Conservation (phyloP, 2,329 filamentous ascomycete genomes). For the Ascosphaera apis region DNA sequence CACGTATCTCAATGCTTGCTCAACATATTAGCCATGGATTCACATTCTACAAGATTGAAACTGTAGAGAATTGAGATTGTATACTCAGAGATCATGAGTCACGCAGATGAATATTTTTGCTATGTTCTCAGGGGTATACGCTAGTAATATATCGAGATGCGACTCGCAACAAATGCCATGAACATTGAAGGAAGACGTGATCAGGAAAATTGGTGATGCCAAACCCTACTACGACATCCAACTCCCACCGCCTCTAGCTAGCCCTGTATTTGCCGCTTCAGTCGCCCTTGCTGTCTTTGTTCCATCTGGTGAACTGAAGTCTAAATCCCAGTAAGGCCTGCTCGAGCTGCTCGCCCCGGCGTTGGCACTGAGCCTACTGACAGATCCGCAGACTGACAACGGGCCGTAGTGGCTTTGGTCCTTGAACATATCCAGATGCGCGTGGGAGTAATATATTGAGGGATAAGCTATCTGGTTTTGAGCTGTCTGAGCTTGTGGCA, state of each 20-base stretch:
- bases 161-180: too few relatives aligned
- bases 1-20: too few relatives aligned
- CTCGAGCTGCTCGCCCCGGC: constrained; percentile 43
- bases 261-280: neutral
- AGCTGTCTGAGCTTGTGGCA: constrained; percentile 33
- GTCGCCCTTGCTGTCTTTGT: neutral
- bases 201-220: too few relatives aligned
- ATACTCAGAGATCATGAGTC: too few relatives aligned
- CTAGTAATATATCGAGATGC: too few relatives aligned
- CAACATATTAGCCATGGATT: too few relatives aligned
- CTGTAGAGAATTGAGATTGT: too few relatives aligned
- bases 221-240: constrained; percentile 4
- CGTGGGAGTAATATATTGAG: constrained; percentile 9
- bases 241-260: neutral
- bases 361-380: constrained; percentile 36
- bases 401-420: constrained; percentile 57
- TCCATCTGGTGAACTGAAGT: neutral
- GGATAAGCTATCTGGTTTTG: constrained; percentile 14
- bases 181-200: too few relatives aligned
- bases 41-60: too few relatives aligned
- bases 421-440: constrained; percentile 18
- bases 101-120: too few relatives aligned
- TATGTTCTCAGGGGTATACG: too few relatives aligned
- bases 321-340: constrained; percentile 82
- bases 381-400: constrained; percentile 36